phyloP scores from a whole-genome alignment of 2,329 filamentous ascomycete genomes.

The Neocatenulostroma microsporum region DNA sequence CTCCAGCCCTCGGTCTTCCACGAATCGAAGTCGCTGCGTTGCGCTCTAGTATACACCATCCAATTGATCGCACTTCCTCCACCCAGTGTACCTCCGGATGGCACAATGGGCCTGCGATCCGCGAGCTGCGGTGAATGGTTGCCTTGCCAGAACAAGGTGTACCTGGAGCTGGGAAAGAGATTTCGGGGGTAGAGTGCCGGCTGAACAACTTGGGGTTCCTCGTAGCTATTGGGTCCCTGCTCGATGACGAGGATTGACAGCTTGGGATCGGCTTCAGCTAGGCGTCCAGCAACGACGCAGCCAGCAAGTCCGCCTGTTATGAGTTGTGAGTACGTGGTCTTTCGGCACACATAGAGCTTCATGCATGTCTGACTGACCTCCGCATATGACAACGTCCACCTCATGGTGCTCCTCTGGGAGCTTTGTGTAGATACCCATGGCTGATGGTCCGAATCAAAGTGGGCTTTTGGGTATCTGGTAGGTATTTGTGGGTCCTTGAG shows the following conservation, averaged over 20 bases:
- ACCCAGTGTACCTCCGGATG: slow-evolving; percentile 46
- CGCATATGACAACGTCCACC: slow-evolving; percentile 47
- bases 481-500: too few species aligned
- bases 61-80: slow-evolving; percentile 43
- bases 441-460: too few species aligned
- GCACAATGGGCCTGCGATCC: slow-evolving; percentile 33
- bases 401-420: slow-evolving; percentile 35
- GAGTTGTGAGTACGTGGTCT: too few species aligned
- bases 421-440: slow-evolving; percentile 28
- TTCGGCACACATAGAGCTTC: too few species aligned
- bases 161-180: slow-evolving; percentile 41
- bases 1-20: slow-evolving; percentile 17
- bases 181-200: slow-evolving; percentile 44
- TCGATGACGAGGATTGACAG: slow-evolving; percentile 49
- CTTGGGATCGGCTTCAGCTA: slow-evolving; percentile 44
- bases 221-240: slow-evolving; percentile 44
- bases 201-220: slow-evolving; percentile 42
- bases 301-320: slow-evolving; percentile 39
- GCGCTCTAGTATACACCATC: slow-evolving; percentile 24
- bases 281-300: slow-evolving; percentile 43
- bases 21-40: slow-evolving; percentile 15
- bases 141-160: slow-evolving; percentile 44
- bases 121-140: slow-evolving; percentile 38
- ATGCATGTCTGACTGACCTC: too few species aligned
- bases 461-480: too few species aligned